Evolutionary conservation across 1,139 yeast genomes (phyloP).

Genomic region (Debaryomyces robertsiae): DNA sequence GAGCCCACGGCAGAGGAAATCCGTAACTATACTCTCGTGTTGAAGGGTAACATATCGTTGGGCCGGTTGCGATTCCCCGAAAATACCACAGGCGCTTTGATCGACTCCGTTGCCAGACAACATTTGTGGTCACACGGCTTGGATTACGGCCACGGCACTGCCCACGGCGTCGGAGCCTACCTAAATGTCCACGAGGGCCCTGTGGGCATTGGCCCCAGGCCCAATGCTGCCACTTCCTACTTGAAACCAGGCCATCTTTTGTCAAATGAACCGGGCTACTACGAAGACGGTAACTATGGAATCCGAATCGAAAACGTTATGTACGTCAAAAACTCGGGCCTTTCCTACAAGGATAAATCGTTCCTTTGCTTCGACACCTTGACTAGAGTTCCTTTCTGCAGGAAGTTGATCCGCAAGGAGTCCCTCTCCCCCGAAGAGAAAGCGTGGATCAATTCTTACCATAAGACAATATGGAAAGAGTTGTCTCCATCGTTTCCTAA

Average conservation of each 20-base stretch:
- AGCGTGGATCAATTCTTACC: conserved; percentile 70
- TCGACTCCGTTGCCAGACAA: conserved; percentile 91
- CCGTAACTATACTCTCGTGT: conserved; percentile 80
- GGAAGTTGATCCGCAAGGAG: conserved; percentile 25
- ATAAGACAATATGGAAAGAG: conserved; percentile 59
- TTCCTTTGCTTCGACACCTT: conserved; percentile 82
- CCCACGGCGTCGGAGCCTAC: conserved; percentile 95
- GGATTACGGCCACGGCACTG: conserved; percentile 95
- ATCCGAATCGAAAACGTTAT: conserved; percentile 89
- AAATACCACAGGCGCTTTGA: conserved; percentile 78
- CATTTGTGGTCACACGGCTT: conserved; percentile 82
- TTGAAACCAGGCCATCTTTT: conserved; percentile 75
- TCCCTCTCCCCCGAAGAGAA: conserved; percentile 62
- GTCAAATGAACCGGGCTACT: conserved; percentile 95
- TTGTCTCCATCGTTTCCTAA: conserved; percentile 52
- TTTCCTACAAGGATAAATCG: conserved; percentile 48
- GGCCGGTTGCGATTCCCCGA: conserved; percentile 82
- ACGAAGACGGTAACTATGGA: conserved; percentile 91
- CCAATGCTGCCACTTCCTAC: conserved; percentile 44
- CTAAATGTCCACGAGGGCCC: conserved; percentile 98
- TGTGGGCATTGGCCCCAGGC: conserved; percentile 80
- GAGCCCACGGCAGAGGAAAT: conserved; percentile 68
- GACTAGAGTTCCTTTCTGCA: conserved; percentile 80
- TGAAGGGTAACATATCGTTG: conserved; percentile 88
- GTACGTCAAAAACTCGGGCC: conserved; percentile 55